Base-by-base conservation (phyloP, 495 filamentous ascomycete genomes). In the Bathelium albidoporum region DNA sequence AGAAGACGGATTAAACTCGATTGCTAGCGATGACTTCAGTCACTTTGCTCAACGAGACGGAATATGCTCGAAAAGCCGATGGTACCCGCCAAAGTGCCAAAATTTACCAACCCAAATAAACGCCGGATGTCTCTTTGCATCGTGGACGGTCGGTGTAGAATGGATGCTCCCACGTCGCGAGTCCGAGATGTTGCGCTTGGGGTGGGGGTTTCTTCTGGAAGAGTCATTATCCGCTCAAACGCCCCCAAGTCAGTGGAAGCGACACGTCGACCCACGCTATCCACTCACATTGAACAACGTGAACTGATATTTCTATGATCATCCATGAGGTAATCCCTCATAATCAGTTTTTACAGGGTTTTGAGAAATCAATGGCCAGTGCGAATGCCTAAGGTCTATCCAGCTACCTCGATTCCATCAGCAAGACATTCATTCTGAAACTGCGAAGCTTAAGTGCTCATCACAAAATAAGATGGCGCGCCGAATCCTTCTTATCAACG, bases 401-500 rank as follows among this genome's bases (percentile, higher is more conserved):
- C 34, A 39, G 14, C 34, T 5, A 5, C 34, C 14, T 39, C 14
- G 34, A 5, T 5, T 39, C 34, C 14, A 5, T 5, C 14, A 5
- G 5, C 5, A 14, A 39, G 14, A 14, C 34, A 39, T 5, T 39
- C 34, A 14, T 39, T 14, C 34, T 39, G 34, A 5, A 14, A 39
- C 14, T 5, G 34, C 14, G 5, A 39, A 39, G 14, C 34, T 14
- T 39, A 5, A 14, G 14, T 5, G 34, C 34, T 5, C 34, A 5
- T 39, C 5, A 39, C 5, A 39, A 5, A 55, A 12, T 29, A 70
- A 64, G 29, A 75, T 75, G 72, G 66, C 76, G 0, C 80, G 80
- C 71, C 81, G 77, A 58, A 83, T 90, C 73, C 86, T 90, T 75
- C 82, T 89, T 62, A 82, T 90, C 77, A 89, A 89, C 74, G 87